Base-by-base conservation (phyloP, 768 basidiomycete species). In the Thelephora ganbajun region DNA sequence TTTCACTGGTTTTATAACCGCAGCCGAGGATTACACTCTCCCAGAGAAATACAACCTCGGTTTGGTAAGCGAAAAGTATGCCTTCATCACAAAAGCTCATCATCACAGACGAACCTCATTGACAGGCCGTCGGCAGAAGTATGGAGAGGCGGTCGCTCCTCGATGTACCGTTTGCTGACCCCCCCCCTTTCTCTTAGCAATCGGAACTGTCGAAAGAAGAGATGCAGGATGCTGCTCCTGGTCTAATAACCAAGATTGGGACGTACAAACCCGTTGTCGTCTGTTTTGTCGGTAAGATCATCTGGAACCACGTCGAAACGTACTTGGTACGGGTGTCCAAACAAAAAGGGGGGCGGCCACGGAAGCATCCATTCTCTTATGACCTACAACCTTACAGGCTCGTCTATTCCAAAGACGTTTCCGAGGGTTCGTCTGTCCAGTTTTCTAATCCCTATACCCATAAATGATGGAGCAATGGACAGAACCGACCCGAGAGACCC, bases 281-380 rank as follows among this genome's bases (percentile, higher is more conserved):
- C 0, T 88, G 85, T 56, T 84, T 91, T 55, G 79, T 90, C 1
- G 89, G 90, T 1, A 67, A 85, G 50, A 69, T 71, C 7, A 88
- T 91, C 30, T 78, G 76, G 73, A 55, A 11, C 14, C 39, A 41
- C 39, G 14, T 41, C 18, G 39, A 41, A 14, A 62, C 4, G 48
- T 52, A 22, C 57, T 58, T 43, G 20, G 37, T 14, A 48, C 26
- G 26, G n/a, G 41, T 19, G 46, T 11, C 19, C 23, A 45, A 46
- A 7, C 39, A 35, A 35, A 43, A 44, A 5, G 46, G 3, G 19
- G 30, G 18, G n/a, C 9, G 41, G 20, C 18, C 26, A 11, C 16
- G 6, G 13, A 18, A 33, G 34, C 49, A 23, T 9, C 36, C 35
- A n/a, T 59, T 63, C 22, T 53, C 50, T 2, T 62, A 61, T 42